Evolutionary conservation across 208 protist genomes (phyloP), one percentile per base, ranked within the genome.

Genomic region (Trypanosoma cruzi): DNA sequence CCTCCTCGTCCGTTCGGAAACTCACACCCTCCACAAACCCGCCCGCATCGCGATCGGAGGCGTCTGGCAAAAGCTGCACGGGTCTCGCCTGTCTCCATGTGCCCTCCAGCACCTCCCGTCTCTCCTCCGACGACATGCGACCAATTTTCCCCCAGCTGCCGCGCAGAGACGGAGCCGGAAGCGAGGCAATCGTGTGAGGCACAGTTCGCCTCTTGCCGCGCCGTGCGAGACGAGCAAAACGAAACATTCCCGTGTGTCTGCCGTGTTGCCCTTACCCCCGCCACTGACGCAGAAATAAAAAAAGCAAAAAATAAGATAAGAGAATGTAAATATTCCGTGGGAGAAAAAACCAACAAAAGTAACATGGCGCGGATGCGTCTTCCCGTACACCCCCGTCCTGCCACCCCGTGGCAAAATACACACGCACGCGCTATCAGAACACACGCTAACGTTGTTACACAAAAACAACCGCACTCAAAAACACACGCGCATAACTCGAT

Each of bases 1-100:
- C 87, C 55, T 67, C 86, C 63, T 93, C 90, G 13, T 93, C 87
- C 2, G 75, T 81, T n/a, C 42, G 10, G 61, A 95, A 95, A 28
- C 48, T 26, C 4, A 92, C 54, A 26, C 61, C 74, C 22, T 79
- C 68, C 8, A 71, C 62, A 60, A 78, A 83, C 11, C 79, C 77
- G n/a, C 74, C 79, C 31, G 77, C 55, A 54, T 88, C 85, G 28
- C 85, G 73, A 63, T 83, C 81, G 4, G 49, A 22, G 16, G 73
- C 57, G 28, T 81, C 79, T 3, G 80, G 62, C 13, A 80, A 64
- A 22, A 95, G 67, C 20, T 64, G 66, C 37, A 95, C 71, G 18
- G 86, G 73, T 36, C 44, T 77, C 14, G 64, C 61, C 26, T 71
- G 53, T 13, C 81, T 73, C 86, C 89, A 95, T 32, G 54, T 32